Base-by-base conservation (phyloP, 2,329 filamentous ascomycete genomes). In the Neurospora sp. region DNA sequence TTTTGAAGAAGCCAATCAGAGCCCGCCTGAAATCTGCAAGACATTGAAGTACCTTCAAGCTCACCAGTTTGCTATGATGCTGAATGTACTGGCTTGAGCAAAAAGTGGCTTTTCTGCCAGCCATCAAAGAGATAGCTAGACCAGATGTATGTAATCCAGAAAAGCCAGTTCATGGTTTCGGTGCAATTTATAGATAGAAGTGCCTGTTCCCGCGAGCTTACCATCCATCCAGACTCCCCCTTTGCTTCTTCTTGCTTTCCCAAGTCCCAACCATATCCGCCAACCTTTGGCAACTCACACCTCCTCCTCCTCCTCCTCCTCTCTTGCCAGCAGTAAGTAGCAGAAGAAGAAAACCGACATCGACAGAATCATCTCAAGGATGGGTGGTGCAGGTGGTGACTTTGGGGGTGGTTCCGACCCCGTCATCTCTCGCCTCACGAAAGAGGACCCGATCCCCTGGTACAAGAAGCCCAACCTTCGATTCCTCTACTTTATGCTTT, bases 381-480 rank as follows among this genome's bases (percentile, higher is more conserved):
- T 62, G 52, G 52, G 52, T 33, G 52, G 52, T 17, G 52, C 52
- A 62, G 52, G 52, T 10, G 52, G 19, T n/a, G 52, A 62, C 52
- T 28, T 62, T 10, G 23, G 52, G 6, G 19, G 41, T 17, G 19
- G 41, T 17, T 74, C 79, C 57, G 79, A 81, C 71, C 79, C 79
- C 68, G 79, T 81, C 73, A 65, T 81, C 72, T 79, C 78, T 28
- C 78, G 79, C 62, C 76, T 81, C 68, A 79, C 74, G 67, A 75
- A 78, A 71, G 79, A 81, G 74, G 81, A 83, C 72, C 81, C 77
- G 73, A 77, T 79, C 39, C 78, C 78, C 69, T 89, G 86, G 85
- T 88, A 83, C 79, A 82, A 81, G 74, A 89, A 89, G 77, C 85
- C 83, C 0, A 89, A 89, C 72, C 79, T 89, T 46, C 81, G 86